Evolutionary conservation across 768 basidiomycete species (phyloP).

Genomic region (Mycena venus): DNA sequence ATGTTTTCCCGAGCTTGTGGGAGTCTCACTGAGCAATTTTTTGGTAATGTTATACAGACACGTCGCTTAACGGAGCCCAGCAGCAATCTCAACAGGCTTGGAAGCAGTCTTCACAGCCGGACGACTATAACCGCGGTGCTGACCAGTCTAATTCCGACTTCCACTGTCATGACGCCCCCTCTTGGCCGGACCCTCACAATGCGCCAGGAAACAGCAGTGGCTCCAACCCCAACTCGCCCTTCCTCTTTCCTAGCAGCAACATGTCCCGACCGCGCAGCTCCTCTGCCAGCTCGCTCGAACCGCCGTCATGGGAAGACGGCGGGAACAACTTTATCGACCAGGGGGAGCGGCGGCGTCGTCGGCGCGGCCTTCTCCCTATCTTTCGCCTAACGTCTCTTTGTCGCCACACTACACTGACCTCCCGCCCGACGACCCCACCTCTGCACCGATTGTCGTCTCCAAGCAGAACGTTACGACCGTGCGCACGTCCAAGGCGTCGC

Average conservation of each 20-base stretch:
- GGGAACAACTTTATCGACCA: slow-evolving; percentile 44
- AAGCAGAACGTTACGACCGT: slow-evolving; percentile 93
- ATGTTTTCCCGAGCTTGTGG: no score
- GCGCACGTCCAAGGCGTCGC: slow-evolving; percentile 89
- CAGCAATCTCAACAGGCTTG: slow-evolving; percentile 5
- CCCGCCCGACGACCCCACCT: slow-evolving; percentile 38
- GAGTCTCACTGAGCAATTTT: no score
- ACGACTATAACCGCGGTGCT: slow-evolving; percentile 13
- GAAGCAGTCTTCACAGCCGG: slow-evolving; percentile 19
- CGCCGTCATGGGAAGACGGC: slow-evolving; percentile 66
- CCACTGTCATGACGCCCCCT: not conserved
- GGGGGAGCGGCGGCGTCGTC: slow-evolving; percentile 63
- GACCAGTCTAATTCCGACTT: slow-evolving; percentile 15
- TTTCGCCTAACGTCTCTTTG: slow-evolving; percentile 77
- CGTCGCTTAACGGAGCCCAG: not conserved
- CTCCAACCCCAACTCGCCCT: slow-evolving; percentile 31
- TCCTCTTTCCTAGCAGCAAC: slow-evolving; percentile 49
- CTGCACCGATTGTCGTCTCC: slow-evolving; percentile 45
- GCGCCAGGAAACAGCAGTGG: not conserved
- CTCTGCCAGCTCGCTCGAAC: slow-evolving; percentile 71
- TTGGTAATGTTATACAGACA: no score
- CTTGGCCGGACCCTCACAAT: not conserved
- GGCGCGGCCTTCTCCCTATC: slow-evolving; percentile 71
- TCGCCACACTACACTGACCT: slow-evolving; percentile 66
- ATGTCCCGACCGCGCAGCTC: slow-evolving; percentile 74